Evolutionary conservation across 768 basidiomycete genomes (phyloP).

Genomic region (Macrolepiota albuminosa): DNA sequence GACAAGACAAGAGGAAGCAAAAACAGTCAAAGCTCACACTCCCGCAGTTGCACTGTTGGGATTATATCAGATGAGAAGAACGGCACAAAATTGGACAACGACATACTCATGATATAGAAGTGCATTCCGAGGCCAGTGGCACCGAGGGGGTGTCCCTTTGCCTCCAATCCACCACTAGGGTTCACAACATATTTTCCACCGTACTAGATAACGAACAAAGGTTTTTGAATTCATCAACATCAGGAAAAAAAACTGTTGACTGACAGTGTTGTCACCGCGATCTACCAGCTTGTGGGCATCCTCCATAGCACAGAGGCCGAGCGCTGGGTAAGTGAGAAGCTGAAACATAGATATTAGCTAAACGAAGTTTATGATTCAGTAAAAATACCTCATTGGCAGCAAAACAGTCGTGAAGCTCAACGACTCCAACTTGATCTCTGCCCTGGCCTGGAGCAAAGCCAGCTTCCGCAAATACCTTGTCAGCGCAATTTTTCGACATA

Average conservation of each 20-base stretch:
- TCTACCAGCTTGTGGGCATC: slow-evolving; percentile 75
- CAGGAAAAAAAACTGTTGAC: slow-evolving; percentile 16
- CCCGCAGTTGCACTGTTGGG: slow-evolving; percentile 63
- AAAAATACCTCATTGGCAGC: slow-evolving; percentile 64
- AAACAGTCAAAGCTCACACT: slow-evolving; percentile 39
- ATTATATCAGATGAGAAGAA: slow-evolving; percentile 4
- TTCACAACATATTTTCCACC: slow-evolving; percentile 85
- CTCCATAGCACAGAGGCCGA: slow-evolving; percentile 62
- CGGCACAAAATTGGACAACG: background rate
- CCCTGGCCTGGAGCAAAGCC: slow-evolving; percentile 61
- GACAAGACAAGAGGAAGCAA: background rate
- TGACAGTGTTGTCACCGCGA: slow-evolving; percentile 71
- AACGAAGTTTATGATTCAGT: background rate
- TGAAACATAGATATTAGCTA: slow-evolving; percentile 21
- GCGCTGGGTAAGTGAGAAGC: slow-evolving; percentile 79
- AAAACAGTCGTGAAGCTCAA: slow-evolving; percentile 88
- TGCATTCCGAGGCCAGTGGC: slow-evolving; percentile 85
- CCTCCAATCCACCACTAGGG: slow-evolving; percentile 81
- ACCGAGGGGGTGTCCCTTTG: slow-evolving; percentile 85
- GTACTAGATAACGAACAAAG: slow-evolving; percentile 38
- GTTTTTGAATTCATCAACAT: background rate
- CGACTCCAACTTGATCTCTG: slow-evolving; percentile 72
- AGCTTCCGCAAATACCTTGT: slow-evolving; percentile 66
- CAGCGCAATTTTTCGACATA: slow-evolving; percentile 68
- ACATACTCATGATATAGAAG: slow-evolving; percentile 76